A percentile compares a stretch with the other conserved stretches of the same genome.
These are phyloP conservation scores for Eimeria brunetti DNA, from an alignment of 169 alveolate species.

Conservation along the genomic window DNA sequence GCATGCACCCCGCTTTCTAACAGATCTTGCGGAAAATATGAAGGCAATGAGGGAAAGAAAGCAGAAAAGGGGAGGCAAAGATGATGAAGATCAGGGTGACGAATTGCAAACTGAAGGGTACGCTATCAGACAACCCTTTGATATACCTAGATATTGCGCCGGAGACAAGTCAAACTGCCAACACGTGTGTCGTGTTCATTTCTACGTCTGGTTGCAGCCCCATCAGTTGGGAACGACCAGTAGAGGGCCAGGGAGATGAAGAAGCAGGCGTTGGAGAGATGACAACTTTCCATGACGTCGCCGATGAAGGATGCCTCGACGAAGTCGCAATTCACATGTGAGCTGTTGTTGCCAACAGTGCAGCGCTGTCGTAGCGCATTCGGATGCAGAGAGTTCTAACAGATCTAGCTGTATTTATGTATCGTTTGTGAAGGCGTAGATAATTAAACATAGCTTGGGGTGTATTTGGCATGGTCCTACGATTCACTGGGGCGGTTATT, in stretches of 20 bases:
- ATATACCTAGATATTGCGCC: not conserved
- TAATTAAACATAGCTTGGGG: not conserved
- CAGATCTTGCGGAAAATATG: conserved; percentile 52
- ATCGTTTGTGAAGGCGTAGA: not conserved
- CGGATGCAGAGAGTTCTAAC: not conserved
- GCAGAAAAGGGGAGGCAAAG: conserved; percentile 54
- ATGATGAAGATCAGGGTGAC: conserved; percentile 67
- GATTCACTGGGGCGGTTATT: not conserved
- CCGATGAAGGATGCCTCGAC: conserved; percentile 68
- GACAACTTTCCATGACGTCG: conserved; percentile 67
- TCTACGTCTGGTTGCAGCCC: conserved; percentile 31
- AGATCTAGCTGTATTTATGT: not conserved
- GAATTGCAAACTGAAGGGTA: conserved; percentile 69
- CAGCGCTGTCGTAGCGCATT: not conserved
- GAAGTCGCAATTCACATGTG: conserved; percentile 69
- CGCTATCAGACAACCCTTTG: not conserved
- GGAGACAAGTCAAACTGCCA: not conserved
- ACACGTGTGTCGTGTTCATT: not conserved
- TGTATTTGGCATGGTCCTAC: not conserved
- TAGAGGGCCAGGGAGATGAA: conserved; percentile 21
- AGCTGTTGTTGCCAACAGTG: not conserved
- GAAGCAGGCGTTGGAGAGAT: conserved; percentile 61
- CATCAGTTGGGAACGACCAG: conserved; percentile 61
- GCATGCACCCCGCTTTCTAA: conserved; percentile 74
- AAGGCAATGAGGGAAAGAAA: conserved; percentile 75